Base-by-base conservation (phyloP, 208 protist genomes). In the Crithidia expoeki region DNA sequence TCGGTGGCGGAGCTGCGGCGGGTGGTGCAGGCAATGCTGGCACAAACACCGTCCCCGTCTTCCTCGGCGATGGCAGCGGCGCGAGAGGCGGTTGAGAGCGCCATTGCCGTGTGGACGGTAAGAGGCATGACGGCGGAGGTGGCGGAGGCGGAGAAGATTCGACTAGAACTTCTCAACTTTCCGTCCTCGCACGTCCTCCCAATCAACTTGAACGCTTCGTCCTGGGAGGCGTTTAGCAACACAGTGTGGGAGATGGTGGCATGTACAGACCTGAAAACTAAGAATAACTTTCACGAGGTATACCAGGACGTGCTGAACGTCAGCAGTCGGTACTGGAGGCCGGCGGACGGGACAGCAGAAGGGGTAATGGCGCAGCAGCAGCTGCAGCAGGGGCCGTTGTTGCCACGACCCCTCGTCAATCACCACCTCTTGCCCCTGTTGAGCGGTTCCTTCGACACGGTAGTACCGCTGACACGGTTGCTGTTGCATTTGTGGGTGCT, bases 401-500 rank as follows among this genome's bases (percentile, higher is more conserved):
- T 40, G 42, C 53, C 47, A 44, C 55, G 10, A 44, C 56, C 55
- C 17, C 42, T 71, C 6, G 30, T 51, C 27, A 4, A 66, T 17
- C 53, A 60, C 19, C 47, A 34, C 23, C 64, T 77, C 4, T 49
- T 69, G 5, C 64, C 64, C 0, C 33, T 77, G 50, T 49, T 50
- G 2, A 50, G 63, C 23, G 72, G 72, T 40, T 67, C 49, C n/a
- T 67, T 68, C 51, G 72, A 77, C 40, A 46, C 57, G 1, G 64
- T 72, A 1, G 64, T 77, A 16, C 72, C 72, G 5, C 60, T 77
- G 12, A 23, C 64, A 16, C 68, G 77, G 9, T 33, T 72, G 53
- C 36, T 84, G 25, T 74, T 84, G n/a, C 57, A 74, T 19, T 27
- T 69, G 30, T 80, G 79, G 74, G 23, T 76, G 12, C 46, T 80